A percentile compares a stretch with the other conserved stretches of the same genome.
Evolutionary conservation across 768 basidiomycete genomes (phyloP).

Genomic region (Dioszegia hungarica): DNA sequence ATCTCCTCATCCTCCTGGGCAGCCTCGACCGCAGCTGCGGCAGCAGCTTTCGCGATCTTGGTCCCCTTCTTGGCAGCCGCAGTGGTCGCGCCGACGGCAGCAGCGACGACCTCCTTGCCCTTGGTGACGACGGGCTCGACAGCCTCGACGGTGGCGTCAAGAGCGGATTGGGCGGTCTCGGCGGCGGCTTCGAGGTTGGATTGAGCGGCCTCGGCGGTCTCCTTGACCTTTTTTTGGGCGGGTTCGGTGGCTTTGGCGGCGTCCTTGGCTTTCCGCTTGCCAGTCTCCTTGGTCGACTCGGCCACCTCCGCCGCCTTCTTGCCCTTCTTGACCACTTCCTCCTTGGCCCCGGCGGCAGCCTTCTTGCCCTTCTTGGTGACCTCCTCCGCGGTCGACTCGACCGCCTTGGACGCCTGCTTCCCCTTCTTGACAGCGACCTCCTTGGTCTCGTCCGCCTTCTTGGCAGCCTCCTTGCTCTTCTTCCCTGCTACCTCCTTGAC

Average conservation of each 20-base stretch:
- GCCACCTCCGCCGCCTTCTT: conserved; percentile 15
- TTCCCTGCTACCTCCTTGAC: conserved; percentile 10
- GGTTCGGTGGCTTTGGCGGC: conserved; percentile 14
- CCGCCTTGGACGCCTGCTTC: conserved; percentile 7
- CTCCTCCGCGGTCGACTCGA: conserved; percentile 7
- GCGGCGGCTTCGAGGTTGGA: conserved; percentile 1
- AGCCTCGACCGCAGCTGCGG: conserved; percentile 14
- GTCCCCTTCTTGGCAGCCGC: conserved; percentile 10
- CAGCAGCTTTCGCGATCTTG: conserved; percentile 23
- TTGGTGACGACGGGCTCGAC: conserved; percentile 13
- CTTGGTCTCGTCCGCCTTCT: conserved; percentile 8
- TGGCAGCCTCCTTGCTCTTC: conserved; percentile 26
- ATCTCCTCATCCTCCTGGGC: conserved; percentile 20
- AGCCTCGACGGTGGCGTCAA: conserved; percentile 9
- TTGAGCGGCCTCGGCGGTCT: conserved; percentile 10
- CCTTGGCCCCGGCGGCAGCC: conserved; percentile 6
- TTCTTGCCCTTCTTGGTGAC: conserved; percentile 18
- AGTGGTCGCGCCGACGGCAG: neutral
- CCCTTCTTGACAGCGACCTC: conserved; percentile 4
- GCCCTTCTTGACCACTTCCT: conserved; percentile 18
- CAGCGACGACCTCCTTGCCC: conserved; percentile 27
- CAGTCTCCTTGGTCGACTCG: conserved; percentile 8
- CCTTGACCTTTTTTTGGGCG: conserved; percentile 13
- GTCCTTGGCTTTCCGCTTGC: conserved; percentile 22
- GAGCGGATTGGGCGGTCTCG: conserved; percentile 2